phyloP scores from a whole-genome alignment of 805 yeast species.

The Starmera pachycereana region DNA sequence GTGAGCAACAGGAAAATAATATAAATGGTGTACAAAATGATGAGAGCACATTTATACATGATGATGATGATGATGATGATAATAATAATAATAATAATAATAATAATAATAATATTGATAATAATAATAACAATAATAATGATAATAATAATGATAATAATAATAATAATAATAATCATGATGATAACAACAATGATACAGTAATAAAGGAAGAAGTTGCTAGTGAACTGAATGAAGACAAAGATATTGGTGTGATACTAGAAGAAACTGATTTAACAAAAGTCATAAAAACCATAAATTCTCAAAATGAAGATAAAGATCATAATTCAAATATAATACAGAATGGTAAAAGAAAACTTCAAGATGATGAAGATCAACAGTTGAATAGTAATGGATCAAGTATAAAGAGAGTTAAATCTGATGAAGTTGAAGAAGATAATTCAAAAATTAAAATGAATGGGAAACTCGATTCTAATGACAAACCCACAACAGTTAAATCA shows the following conservation, averaged over 20 bases:
- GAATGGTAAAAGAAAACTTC: conserved; percentile 10
- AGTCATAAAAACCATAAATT: conserved; percentile 6
- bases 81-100: too few relatives aligned
- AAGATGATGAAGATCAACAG: conserved; percentile 8
- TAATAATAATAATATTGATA: too few relatives aligned
- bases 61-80: too few relatives aligned
- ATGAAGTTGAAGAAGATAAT: too few relatives aligned
- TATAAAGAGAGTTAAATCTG: too few relatives aligned
- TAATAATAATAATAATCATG: too few relatives aligned
- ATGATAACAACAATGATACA: conserved; percentile 11
- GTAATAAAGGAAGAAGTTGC: conserved; percentile 15
- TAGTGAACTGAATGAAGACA: conserved; percentile 11
- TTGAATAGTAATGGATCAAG: too few relatives aligned
- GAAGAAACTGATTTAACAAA: conserved; percentile 13
- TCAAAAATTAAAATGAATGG: too few relatives aligned
- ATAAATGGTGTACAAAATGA: conserved; percentile 14
- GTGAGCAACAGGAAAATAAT: conserved; percentile 5
- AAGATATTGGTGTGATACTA: conserved; percentile 12
- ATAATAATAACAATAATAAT: too few relatives aligned
- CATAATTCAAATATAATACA: conserved; percentile 13
- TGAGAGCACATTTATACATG: conserved; percentile 3
- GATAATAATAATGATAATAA: too few relatives aligned
- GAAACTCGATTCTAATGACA: too few relatives aligned
- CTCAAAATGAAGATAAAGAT: conserved; percentile 7
- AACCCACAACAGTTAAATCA: too few relatives aligned